Conservation (phyloP, 2,329 filamentous ascomycete genomes). For the Trichoderma lentiforme region DNA sequence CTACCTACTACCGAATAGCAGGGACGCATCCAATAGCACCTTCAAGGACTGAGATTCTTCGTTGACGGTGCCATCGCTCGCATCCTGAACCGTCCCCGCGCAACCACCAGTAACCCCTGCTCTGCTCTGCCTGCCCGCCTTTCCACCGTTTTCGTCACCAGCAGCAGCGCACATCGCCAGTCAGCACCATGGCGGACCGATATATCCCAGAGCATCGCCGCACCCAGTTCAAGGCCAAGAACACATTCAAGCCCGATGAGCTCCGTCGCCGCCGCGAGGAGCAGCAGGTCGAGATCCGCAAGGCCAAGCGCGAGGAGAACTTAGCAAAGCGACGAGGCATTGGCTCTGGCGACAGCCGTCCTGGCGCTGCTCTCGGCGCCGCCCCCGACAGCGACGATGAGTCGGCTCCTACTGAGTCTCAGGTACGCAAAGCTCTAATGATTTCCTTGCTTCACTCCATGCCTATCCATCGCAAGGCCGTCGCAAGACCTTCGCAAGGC, state of each 20-base stretch:
- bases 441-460: conserved; percentile 8
- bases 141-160: conserved; percentile 20
- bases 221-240: conserved; percentile 99
- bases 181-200: conserved; percentile 84
- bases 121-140: conserved; percentile 6
- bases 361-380: conserved; percentile 78
- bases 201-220: conserved; percentile 99
- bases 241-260: conserved; percentile 98
- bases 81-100: conserved; percentile 26
- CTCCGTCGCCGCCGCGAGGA: conserved; percentile 97
- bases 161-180: conserved; percentile 31
- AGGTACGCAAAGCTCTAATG: conserved; percentile 57
- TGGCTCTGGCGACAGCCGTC: conserved; percentile 72
- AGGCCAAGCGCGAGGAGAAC: conserved; percentile 98
- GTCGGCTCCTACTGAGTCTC: conserved; percentile 86
- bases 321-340: conserved; percentile 97
- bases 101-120: conserved; percentile 20
- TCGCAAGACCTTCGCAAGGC: background rate
- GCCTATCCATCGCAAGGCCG: conserved; percentile 6
- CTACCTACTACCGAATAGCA: conserved; percentile 10
- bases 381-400: conserved; percentile 98
- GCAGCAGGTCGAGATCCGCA: conserved; percentile 98
- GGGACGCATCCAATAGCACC: conserved; percentile 13
- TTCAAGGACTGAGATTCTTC: conserved; percentile 1
- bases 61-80: conserved; percentile 10